phyloP scores from a whole-genome alignment of 2,329 filamentous ascomycete genomes.

The Fusarium anthophilum region DNA sequence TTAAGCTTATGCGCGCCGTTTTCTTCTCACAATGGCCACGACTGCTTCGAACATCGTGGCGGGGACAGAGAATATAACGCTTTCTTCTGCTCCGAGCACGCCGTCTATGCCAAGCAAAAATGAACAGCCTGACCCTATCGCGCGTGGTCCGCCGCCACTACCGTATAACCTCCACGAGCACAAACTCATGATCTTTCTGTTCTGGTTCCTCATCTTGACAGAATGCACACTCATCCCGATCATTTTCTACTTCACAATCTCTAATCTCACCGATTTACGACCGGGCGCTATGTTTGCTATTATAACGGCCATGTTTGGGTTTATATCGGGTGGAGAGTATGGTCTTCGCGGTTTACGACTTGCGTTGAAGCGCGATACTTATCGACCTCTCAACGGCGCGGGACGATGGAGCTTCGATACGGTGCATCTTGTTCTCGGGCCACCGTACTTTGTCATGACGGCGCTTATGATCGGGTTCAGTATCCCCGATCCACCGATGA shows the following conservation, averaged over 20 bases:
- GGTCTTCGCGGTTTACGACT: slow-evolving; percentile 36
- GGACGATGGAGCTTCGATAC: slow-evolving; percentile 28
- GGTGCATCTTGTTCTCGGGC: slow-evolving; percentile 18
- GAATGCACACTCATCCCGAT: slow-evolving; percentile 51
- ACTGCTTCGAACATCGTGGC: background rate
- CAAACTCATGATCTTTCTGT: slow-evolving; percentile 35
- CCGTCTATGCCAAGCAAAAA: slow-evolving; percentile 2
- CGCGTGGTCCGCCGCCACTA: slow-evolving; percentile 8
- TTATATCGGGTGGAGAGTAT: slow-evolving; percentile 57
- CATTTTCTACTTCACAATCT: slow-evolving; percentile 56
- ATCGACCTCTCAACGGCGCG: slow-evolving; percentile 4
- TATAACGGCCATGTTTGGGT: slow-evolving; percentile 58
- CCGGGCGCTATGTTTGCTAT: slow-evolving; percentile 52
- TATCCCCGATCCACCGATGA: slow-evolving; percentile 26
- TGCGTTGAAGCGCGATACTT: slow-evolving; percentile 8
- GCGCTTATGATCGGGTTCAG: slow-evolving; percentile 32
- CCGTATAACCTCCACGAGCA: slow-evolving; percentile 40
- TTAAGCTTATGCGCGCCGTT: slow-evolving; percentile 21
- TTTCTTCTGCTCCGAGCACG: slow-evolving; percentile 10
- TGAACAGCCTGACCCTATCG: background rate
- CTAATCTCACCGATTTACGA: slow-evolving; percentile 38
- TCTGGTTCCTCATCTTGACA: slow-evolving; percentile 38
- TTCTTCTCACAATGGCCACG: background rate
- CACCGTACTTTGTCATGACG: slow-evolving; percentile 29
- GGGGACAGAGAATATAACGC: background rate